These are phyloP conservation scores for Oryza officinalis DNA, from an alignment of 176 grass and related monocot species.

Conservation along the genomic window DNA sequence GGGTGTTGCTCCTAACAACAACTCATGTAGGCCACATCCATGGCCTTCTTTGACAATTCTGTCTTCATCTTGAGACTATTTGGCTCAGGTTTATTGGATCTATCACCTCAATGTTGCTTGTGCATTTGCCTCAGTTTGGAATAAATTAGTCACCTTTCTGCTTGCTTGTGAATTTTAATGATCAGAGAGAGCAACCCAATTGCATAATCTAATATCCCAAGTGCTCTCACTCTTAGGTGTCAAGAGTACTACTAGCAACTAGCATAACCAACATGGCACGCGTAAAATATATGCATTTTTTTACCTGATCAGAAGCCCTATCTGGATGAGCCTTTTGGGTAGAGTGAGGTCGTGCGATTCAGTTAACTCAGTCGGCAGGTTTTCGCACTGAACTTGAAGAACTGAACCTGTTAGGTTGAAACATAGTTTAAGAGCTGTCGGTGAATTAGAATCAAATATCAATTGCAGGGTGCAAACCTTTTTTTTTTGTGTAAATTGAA, in stretches of 20 bases:
- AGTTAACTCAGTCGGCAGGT: background rate
- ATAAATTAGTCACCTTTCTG: conserved; percentile 37
- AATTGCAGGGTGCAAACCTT: background rate
- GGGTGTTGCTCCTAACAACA: conserved; percentile 56
- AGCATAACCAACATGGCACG: background rate
- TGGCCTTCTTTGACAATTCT: conserved; percentile 17
- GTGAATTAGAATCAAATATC: conserved; percentile 9
- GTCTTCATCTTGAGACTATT: conserved; percentile 28
- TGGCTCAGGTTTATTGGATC: conserved; percentile 2
- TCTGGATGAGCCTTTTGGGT: background rate
- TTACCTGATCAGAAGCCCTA: conserved; percentile 1
- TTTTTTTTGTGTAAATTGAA: background rate
- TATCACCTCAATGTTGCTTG: conserved; percentile 40
- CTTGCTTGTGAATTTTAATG: conserved; percentile 24
- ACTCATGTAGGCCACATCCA: conserved; percentile 33
- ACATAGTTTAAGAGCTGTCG: background rate
- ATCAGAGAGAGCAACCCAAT: background rate
- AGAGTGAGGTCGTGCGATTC: background rate
- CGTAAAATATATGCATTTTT: conserved; percentile 4
- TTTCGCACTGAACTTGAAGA: background rate
- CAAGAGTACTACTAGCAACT: conserved; percentile 18
- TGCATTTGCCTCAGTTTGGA: background rate
- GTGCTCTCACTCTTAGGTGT: background rate
- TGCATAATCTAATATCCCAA: background rate
- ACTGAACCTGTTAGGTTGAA: background rate